A percentile compares a stretch with the other conserved stretches of the same genome.
Evolutionary conservation across 805 yeast genomes (phyloP).

Genomic region (Candida quercuum): DNA sequence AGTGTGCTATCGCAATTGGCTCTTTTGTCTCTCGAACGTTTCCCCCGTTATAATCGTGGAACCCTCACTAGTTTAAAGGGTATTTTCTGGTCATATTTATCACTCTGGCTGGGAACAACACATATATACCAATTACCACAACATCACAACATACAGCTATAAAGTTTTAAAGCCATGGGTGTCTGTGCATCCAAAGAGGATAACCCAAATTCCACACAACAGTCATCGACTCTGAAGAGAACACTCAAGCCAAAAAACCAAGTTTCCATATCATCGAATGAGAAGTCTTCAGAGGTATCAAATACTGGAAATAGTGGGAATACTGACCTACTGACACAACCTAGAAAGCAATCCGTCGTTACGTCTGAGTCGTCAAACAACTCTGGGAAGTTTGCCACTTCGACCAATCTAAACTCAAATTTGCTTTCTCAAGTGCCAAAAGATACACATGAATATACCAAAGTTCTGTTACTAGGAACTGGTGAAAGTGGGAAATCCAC

Average conservation of each 20-base stretch:
- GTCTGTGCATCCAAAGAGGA: constrained; percentile 19
- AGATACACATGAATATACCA: constrained; percentile 44
- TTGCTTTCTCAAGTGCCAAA: constrained; percentile 11
- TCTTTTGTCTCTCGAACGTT: too few relatives aligned
- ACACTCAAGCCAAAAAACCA: neutral
- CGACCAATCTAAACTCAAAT: neutral
- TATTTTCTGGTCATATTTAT: too few relatives aligned
- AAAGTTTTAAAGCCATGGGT: constrained; percentile 11
- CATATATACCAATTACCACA: neutral
- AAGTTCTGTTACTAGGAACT: constrained; percentile 76
- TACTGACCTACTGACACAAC: neutral
- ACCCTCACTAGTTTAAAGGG: too few relatives aligned
- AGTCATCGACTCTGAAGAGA: constrained; percentile 1
- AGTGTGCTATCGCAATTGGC: too few relatives aligned
- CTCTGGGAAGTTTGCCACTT: constrained; percentile 2
- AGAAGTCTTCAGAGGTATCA: constrained; percentile 4
- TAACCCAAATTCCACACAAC: neutral
- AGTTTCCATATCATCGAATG: constrained; percentile 6
- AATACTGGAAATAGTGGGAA: neutral
- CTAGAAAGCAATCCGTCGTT: constrained; percentile 18
- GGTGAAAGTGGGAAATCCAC: constrained; percentile 55
- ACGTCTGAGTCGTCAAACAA: constrained; percentile 18
- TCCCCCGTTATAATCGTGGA: too few relatives aligned
- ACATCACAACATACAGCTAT: neutral
- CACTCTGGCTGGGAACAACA: too few relatives aligned